Percentiles rank a stretch among this genome's conserved stretches.
These are phyloP conservation scores for Trichoderma gamsii DNA, from an alignment of 495 filamentous ascomycete species.

Conservation along the genomic window DNA sequence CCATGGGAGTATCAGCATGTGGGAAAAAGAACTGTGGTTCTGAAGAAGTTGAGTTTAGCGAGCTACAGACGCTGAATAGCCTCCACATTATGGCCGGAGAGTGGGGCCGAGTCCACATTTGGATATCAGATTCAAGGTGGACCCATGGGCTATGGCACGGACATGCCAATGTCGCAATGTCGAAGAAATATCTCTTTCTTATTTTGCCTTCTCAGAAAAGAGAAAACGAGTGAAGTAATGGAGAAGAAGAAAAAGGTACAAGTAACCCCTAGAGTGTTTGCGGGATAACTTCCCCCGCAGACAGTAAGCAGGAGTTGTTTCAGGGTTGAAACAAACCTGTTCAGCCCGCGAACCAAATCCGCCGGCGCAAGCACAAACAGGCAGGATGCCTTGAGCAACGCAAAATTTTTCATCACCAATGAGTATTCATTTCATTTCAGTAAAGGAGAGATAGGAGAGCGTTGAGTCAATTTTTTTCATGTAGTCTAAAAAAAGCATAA, in stretches of 20 bases:
- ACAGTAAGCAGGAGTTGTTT: not conserved
- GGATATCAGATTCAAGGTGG: constrained; percentile 3
- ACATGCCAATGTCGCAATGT: too few species aligned
- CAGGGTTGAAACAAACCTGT: constrained; percentile 3
- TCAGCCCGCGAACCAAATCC: too few species aligned
- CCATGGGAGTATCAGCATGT: not conserved
- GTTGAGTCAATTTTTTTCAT: not conserved
- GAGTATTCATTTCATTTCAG: too few species aligned
- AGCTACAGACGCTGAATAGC: not conserved
- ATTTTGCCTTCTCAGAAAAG: too few species aligned
- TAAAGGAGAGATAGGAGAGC: not conserved
- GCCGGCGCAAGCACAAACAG: too few species aligned
- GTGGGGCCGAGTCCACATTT: constrained; percentile 5
- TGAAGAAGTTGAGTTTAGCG: constrained; percentile 4
- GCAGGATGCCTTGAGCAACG: too few species aligned
- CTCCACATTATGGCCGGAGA: constrained; percentile 1
- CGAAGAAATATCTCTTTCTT: too few species aligned
- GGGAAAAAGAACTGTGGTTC: not conserved
- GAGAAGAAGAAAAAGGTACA: not conserved
- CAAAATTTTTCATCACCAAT: too few species aligned
- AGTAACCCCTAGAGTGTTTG: not conserved
- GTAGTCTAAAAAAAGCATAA: not conserved
- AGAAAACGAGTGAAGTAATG: not conserved
- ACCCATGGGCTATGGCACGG: not conserved
- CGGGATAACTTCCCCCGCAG: not conserved